Evolutionary conservation across 495 filamentous ascomycete species (phyloP).

Genomic region (Cryomyces minteri): DNA sequence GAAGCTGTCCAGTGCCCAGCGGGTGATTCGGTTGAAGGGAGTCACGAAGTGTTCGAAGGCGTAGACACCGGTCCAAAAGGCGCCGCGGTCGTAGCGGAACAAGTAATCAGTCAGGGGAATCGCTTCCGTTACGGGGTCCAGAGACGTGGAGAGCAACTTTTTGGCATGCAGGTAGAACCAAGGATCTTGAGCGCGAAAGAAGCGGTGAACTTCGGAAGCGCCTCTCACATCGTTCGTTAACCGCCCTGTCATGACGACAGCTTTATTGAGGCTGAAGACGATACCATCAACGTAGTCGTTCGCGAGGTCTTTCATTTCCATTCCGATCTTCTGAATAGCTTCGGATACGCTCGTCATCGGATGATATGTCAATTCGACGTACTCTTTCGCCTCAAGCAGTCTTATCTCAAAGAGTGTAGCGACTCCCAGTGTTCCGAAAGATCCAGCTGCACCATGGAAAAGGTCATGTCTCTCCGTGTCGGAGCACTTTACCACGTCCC

Average conservation of each 20-base stretch:
- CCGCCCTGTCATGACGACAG: slow-evolving; percentile 30
- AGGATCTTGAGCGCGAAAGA: slow-evolving; percentile 31
- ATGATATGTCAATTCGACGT: slow-evolving; percentile 32
- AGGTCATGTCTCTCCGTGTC: slow-evolving; percentile 24
- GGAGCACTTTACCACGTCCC: slow-evolving; percentile 27
- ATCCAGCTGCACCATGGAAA: slow-evolving; percentile 32
- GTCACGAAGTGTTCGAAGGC: slow-evolving; percentile 35
- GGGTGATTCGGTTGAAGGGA: slow-evolving; percentile 35
- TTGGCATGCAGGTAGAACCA: slow-evolving; percentile 41
- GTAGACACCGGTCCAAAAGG: slow-evolving; percentile 34
- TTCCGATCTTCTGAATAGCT: slow-evolving; percentile 22
- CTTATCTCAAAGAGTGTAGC: slow-evolving; percentile 33
- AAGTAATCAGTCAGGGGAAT: slow-evolving; percentile 40
- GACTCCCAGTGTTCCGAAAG: slow-evolving; percentile 33
- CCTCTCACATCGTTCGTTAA: slow-evolving; percentile 16
- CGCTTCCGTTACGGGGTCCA: slow-evolving; percentile 18
- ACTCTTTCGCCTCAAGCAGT: slow-evolving; percentile 26
- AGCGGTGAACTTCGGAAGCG: slow-evolving; percentile 15
- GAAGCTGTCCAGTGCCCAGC: slow-evolving; percentile 32
- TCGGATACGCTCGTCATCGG: slow-evolving; percentile 21
- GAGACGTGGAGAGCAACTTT: slow-evolving; percentile 1
- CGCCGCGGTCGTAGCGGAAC: slow-evolving; percentile 46
- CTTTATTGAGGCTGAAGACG: slow-evolving; percentile 24
- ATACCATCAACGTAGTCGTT: slow-evolving; percentile 40
- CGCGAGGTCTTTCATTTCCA: slow-evolving; percentile 12